phyloP scores from a whole-genome alignment of 2,329 filamentous ascomycete species.

The Neobulgaria alba region DNA sequence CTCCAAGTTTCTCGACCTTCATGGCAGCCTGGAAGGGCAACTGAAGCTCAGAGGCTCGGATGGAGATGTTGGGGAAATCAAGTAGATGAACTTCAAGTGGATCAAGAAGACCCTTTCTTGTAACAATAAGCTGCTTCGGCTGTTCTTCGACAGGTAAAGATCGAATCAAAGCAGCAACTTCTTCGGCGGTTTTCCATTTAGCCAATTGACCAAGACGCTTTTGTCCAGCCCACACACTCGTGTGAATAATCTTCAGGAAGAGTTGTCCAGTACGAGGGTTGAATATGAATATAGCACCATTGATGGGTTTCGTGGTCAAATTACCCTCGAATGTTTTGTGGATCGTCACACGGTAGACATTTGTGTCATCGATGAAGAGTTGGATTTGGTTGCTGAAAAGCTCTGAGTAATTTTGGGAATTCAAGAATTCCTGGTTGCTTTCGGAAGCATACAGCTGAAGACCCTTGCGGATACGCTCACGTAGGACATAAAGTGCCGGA shows the following conservation, averaged over 20 bases:
- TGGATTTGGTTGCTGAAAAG: slow-evolving; percentile 99
- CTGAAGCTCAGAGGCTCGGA: slow-evolving; percentile 92
- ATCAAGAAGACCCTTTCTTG: slow-evolving; percentile 91
- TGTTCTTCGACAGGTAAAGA: slow-evolving; percentile 96
- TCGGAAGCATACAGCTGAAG: slow-evolving; percentile 96
- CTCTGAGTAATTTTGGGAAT: slow-evolving; percentile 98
- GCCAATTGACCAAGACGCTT: slow-evolving; percentile 97
- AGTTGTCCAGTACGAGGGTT: slow-evolving; percentile 96
- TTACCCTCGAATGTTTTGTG: slow-evolving; percentile 99
- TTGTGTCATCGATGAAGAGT: slow-evolving; percentile 97
- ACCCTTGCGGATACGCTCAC: slow-evolving; percentile 97
- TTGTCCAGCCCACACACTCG: slow-evolving; percentile 97
- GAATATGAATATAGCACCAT: slow-evolving; percentile 99
- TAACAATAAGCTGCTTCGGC: slow-evolving; percentile 97
- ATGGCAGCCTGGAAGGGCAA: slow-evolving; percentile 98
- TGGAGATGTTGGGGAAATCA: slow-evolving; percentile 98
- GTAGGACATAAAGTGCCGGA: slow-evolving; percentile 87
- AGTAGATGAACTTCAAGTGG: slow-evolving; percentile 94
- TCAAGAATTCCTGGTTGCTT: slow-evolving; percentile 98
- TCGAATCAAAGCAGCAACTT: slow-evolving; percentile 94
- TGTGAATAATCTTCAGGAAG: slow-evolving; percentile 99
- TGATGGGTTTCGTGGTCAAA: slow-evolving; percentile 97
- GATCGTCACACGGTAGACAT: slow-evolving; percentile 98
- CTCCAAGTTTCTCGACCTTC: slow-evolving; percentile 98
- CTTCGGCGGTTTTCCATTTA: slow-evolving; percentile 99